Evolutionary conservation across 179 eudicot genomes (phyloP), one percentile per base, ranked within the genome.

Genomic region (Silene coronaria): DNA sequence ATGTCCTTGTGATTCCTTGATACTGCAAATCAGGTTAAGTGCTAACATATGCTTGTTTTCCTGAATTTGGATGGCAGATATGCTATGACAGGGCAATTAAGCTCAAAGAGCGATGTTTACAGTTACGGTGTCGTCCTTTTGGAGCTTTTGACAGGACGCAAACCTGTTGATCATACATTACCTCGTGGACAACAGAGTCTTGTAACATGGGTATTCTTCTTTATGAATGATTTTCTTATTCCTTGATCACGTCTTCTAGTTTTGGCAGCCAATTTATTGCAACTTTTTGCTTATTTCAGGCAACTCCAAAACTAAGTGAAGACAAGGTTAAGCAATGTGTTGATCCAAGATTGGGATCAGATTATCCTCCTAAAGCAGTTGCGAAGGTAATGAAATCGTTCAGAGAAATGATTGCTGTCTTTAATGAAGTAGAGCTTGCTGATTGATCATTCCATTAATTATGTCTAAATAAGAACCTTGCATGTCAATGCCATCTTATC

Each of bases 111-210:
- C 68, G 97, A 91, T 38, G 98, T 93, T 64, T 93, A 93, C 76
- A 89, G 98, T 83, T 93, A 87, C 70, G 98, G 97, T 5, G 97
- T 92, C 30, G 95, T 92, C 69, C 90, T 92, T 23, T 83, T 92
- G 26, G 97, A 92, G 76, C 90, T 92, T 34, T 83, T 92, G 78
- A 92, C 97, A 21, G 97, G 96, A 53, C 96, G 97, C 38, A 92
- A 92, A 76, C 97, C 97, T 71, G 97, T 92, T 19, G 97, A 92
- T 76, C 96, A 91, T 76, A 92, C 97, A 42, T 77, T 91, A 75
- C 97, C 96, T 12, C 93, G 92, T 75, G 96, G 97, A 79, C 98
- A 93, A 53, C 98, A 93, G 81, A 88, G 93, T 84, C 95, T 93
- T 64, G 97, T 93, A 62, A 91, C 97, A 61, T 93, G 98, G 98